Evolutionary conservation across 2,329 filamentous ascomycete genomes (phyloP), one percentile per base, ranked within the genome.

Genomic region (Cryphonectria naterciae): DNA sequence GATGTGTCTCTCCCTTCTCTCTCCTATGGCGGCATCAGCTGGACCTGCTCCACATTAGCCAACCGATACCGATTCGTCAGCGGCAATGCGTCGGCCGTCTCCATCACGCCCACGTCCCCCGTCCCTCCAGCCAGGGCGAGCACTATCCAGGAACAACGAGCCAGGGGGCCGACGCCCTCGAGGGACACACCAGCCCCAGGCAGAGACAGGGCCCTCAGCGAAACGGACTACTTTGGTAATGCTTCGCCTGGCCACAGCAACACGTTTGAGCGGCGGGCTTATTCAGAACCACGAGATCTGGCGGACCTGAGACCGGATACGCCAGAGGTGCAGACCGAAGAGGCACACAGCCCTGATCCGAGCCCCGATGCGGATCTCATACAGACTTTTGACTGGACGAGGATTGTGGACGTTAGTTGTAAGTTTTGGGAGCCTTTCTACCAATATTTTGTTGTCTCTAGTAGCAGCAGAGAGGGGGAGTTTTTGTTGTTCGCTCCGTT

Each of bases 371-470:
- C 49, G 4, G 78, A 80, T 28, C 77, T 80, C 22, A 71, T 78
- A 35, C 78, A 76, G 74, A 83, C 86, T 43, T 95, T 95, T 77
- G 93, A 97, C 79, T 96, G 93, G 93, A 96, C 93, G 4, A 86
- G 89, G 68, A 84, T 95, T 65, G 88, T 41, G 22, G 71, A 73
- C 43, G 65, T 68, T 17, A 68, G 67, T 62, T 25, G 67, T 68
- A 63, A 56, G 46, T 28, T 19, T 13, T 15, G 35, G 49, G 8
- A 10, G 8, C 10, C 10, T 39, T 39, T 10, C 8, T 39, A 39
- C 10, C 2, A 11, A 39, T 39, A 11, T 39, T 11, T 28, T 10
- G 35, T 54, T 35, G 22, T 58, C 49, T 39, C 11, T 11, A 39
- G 37, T 39, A 39, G 10, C 8, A 39, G 28, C 28, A 39, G 37